Evolutionary conservation across 208 protist species (phyloP).

Genomic region (Porcisia hertigi): DNA sequence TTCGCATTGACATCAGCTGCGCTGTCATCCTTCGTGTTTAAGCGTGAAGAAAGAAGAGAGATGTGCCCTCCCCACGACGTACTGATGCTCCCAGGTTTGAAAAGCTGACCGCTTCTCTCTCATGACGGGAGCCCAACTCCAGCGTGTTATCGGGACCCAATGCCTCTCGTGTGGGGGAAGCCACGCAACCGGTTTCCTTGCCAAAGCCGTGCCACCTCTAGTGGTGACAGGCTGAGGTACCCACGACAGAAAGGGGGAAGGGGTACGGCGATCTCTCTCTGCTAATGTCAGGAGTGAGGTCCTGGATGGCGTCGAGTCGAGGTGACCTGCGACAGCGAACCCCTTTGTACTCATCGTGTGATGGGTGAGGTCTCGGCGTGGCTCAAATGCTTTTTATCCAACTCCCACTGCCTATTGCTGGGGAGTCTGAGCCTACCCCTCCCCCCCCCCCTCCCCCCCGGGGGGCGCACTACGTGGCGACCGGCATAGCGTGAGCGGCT

Average conservation of each 20-base stretch:
- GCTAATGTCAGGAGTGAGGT: too few relatives aligned
- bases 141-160: neutral
- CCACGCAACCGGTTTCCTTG: neutral
- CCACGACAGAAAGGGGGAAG: neutral
- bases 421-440: too few relatives aligned
- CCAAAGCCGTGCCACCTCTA: neutral
- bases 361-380: too few relatives aligned
- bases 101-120: neutral
- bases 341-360: too few relatives aligned
- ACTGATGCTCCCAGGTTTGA: neutral
- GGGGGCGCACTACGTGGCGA: too few relatives aligned
- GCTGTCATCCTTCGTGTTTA: neutral
- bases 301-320: too few relatives aligned
- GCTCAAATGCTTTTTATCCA: too few relatives aligned
- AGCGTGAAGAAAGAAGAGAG: neutral
- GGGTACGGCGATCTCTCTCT: too few relatives aligned
- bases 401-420: too few relatives aligned
- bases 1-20: neutral
- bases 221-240: neutral
- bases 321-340: too few relatives aligned
- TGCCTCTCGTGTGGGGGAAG: neutral
- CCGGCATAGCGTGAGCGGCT: too few relatives aligned
- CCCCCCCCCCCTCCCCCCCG: too few relatives aligned
- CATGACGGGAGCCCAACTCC: neutral
- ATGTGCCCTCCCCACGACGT: neutral